These are phyloP conservation scores for Penicillium sp. DNA, from an alignment of 2,329 filamentous ascomycete genomes.

Conservation along the genomic window DNA sequence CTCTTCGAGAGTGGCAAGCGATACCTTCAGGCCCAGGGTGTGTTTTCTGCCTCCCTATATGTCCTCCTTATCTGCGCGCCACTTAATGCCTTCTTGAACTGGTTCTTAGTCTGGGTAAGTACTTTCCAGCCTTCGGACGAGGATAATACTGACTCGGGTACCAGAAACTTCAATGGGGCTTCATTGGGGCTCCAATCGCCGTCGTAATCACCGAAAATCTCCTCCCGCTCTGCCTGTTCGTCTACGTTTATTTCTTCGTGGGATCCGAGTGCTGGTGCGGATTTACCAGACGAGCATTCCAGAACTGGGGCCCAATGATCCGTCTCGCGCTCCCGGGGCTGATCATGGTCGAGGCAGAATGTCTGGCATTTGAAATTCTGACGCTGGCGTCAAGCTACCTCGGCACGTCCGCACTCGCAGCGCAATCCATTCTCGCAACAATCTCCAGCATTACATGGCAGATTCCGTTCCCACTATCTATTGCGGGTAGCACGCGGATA, in stretches of 20 bases:
- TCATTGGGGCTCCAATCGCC: slow-evolving; percentile 76
- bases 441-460: slow-evolving; percentile 81
- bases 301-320: slow-evolving; percentile 82
- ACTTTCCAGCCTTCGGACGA: not conserved
- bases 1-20: slow-evolving; percentile 79
- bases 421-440: slow-evolving; percentile 81
- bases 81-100: slow-evolving; percentile 78
- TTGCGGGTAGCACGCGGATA: slow-evolving; percentile 82
- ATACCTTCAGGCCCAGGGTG: slow-evolving; percentile 81
- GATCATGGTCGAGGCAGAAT: slow-evolving; percentile 92
- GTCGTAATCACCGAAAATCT: slow-evolving; percentile 73
- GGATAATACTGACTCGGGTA: slow-evolving; percentile 2
- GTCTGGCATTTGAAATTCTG: slow-evolving; percentile 86
- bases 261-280: slow-evolving; percentile 80
- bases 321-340: slow-evolving; percentile 83
- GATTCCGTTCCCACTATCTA: slow-evolving; percentile 86
- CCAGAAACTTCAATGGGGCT: slow-evolving; percentile 61
- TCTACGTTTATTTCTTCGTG: slow-evolving; percentile 70
- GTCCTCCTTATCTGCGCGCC: slow-evolving; percentile 80
- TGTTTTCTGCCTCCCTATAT: slow-evolving; percentile 81
- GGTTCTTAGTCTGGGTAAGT: slow-evolving; percentile 71
- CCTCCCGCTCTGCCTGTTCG: slow-evolving; percentile 68
- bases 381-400: slow-evolving; percentile 81
- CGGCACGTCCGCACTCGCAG: slow-evolving; percentile 75
- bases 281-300: slow-evolving; percentile 66